A percentile compares a stretch with the other conserved stretches of the same genome.
phyloP scores from a whole-genome alignment of 1,284 basidiomycete species.

The Phellinidium pouzarii region DNA sequence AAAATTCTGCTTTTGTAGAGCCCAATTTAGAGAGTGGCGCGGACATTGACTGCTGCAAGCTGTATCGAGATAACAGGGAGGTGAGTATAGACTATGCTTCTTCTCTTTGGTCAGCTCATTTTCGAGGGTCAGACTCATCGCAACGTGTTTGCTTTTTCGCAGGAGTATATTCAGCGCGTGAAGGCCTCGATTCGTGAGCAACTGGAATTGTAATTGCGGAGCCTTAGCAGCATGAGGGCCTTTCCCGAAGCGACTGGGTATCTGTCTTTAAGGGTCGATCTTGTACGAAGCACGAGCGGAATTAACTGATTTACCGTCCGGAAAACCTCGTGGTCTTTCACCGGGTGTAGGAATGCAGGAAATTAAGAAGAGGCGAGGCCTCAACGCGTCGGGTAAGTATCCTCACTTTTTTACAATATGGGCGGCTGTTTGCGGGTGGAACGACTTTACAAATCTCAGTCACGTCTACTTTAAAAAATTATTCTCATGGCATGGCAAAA shows the following conservation, averaged over 20 bases:
- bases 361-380: background rate
- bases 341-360: background rate
- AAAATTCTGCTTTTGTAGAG: slow-evolving; percentile 47
- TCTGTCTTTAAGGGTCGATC: background rate
- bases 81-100: slow-evolving; percentile 29
- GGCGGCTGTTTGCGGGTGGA: background rate
- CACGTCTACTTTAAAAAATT: background rate
- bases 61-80: slow-evolving; percentile 80
- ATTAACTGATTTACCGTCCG: background rate
- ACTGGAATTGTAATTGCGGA: slow-evolving; percentile 47
- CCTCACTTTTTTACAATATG: background rate
- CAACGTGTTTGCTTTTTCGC: slow-evolving; percentile 10
- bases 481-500: background rate
- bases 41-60: slow-evolving; percentile 95
- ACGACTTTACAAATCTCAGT: background rate
- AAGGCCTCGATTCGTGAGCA: slow-evolving; percentile 66
- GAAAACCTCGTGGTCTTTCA: background rate
- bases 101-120: background rate
- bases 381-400: background rate
- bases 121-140: background rate
- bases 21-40: slow-evolving; percentile 99
- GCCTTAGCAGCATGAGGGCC: background rate
- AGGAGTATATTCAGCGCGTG: slow-evolving; percentile 71
- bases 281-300: background rate
- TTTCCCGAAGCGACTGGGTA: background rate